phyloP scores from a whole-genome alignment of 1,284 basidiomycete species.

The Microbotryum scabiosae region DNA sequence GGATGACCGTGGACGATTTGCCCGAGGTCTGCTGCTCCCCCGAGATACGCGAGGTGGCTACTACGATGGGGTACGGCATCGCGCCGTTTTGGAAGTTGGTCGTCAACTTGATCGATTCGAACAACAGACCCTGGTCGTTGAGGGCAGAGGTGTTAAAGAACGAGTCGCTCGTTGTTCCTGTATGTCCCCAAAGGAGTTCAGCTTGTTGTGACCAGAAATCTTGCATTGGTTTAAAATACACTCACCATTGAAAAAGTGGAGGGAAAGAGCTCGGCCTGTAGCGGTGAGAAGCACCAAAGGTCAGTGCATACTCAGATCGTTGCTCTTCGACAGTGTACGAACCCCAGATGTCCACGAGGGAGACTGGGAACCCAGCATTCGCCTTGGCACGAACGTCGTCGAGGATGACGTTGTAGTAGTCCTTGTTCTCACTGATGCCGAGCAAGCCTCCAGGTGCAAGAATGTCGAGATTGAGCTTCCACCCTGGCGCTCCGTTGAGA shows the following conservation, averaged over 20 bases:
- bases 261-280: constrained; percentile 14
- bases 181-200: not conserved
- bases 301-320: not conserved
- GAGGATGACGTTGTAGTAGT: constrained; percentile 17
- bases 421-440: constrained; percentile 12
- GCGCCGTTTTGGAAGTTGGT: constrained; percentile 23
- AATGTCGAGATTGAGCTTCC: constrained; percentile 21
- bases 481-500: constrained; percentile 10
- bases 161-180: not conserved
- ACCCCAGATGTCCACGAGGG: constrained; percentile 15
- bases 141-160: not conserved
- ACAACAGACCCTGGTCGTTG: constrained; percentile 26
- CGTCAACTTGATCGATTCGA: constrained; percentile 20
- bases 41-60: constrained; percentile 16
- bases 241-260: constrained; percentile 32
- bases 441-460: constrained; percentile 23
- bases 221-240: constrained; percentile 10
- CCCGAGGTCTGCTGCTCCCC: constrained; percentile 7
- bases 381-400: constrained; percentile 27
- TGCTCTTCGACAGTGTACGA: too few relatives aligned
- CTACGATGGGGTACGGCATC: constrained; percentile 33
- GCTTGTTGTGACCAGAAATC: not conserved
- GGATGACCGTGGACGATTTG: constrained; percentile 18
- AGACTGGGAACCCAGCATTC: constrained; percentile 30
- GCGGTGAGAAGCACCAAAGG: constrained; percentile 4